A percentile compares a stretch with the other conserved stretches of the same genome.
phyloP scores from a whole-genome alignment of 2,329 filamentous ascomycete species.

The Saccharata proteae region DNA sequence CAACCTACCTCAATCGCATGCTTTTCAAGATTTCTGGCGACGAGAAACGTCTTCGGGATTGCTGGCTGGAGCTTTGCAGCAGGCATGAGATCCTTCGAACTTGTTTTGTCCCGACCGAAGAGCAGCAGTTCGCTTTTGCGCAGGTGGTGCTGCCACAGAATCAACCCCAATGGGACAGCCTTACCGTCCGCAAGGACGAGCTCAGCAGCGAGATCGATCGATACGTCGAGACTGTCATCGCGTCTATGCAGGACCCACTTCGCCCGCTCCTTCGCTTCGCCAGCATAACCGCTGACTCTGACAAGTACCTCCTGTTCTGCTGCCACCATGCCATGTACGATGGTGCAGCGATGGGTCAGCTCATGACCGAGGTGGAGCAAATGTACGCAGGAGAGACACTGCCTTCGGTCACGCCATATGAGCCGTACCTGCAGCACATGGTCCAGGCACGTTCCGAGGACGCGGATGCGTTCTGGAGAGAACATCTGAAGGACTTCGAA shows the following conservation, averaged over 20 bases:
- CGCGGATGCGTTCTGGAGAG: slow-evolving; percentile 55
- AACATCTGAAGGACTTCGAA: slow-evolving; percentile 41
- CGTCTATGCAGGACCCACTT: slow-evolving; percentile 31
- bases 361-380: slow-evolving; percentile 60
- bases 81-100: slow-evolving; percentile 71
- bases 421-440: slow-evolving; percentile 51
- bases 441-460: slow-evolving; percentile 34
- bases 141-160: slow-evolving; percentile 54
- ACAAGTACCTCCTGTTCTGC: slow-evolving; percentile 32
- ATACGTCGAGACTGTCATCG: slow-evolving; percentile 33
- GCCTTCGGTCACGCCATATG: slow-evolving; percentile 42
- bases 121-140: slow-evolving; percentile 49
- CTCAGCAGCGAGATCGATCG: slow-evolving; percentile 27
- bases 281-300: slow-evolving; percentile 11
- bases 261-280: slow-evolving; percentile 26
- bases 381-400: slow-evolving; percentile 39
- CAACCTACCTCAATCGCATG: slow-evolving; percentile 62
- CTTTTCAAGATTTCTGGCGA: slow-evolving; percentile 48
- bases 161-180: slow-evolving; percentile 28
- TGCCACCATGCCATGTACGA: slow-evolving; percentile 84
- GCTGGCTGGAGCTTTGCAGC: slow-evolving; percentile 50
- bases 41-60: slow-evolving; percentile 37
- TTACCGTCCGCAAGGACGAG: slow-evolving; percentile 10
- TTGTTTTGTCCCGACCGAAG: slow-evolving; percentile 55
- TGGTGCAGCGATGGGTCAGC: slow-evolving; percentile 58